Percentiles rank a stretch among this genome's conserved stretches.
Conservation (phyloP, 345 rosid genomes). For the Viola odorata region DNA sequence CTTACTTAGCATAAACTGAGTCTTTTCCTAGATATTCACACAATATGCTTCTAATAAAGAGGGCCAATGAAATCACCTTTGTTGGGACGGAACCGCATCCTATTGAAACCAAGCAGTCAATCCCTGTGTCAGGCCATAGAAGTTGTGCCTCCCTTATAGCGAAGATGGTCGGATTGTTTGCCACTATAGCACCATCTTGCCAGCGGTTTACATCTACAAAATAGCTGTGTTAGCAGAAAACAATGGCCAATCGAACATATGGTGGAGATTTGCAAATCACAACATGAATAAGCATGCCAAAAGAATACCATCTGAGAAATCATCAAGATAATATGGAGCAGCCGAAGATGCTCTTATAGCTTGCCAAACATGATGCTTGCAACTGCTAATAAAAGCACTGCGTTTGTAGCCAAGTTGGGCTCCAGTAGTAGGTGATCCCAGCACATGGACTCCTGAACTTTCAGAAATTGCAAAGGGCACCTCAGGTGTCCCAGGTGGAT, state of each 20-base stretch:
- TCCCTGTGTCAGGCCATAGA: constrained; percentile 95
- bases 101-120: constrained; percentile 88
- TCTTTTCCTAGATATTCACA: too few relatives aligned
- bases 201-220: constrained; percentile 68
- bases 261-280: background rate
- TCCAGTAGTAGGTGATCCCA: constrained; percentile 61
- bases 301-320: constrained; percentile 76
- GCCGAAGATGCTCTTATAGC: constrained; percentile 99
- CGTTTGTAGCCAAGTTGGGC: constrained; percentile 83
- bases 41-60: too few relatives aligned
- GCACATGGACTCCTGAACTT: constrained; percentile 53
- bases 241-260: background rate
- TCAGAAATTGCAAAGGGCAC: constrained; percentile 71
- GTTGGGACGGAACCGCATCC: constrained; percentile 98
- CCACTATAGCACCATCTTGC: constrained; percentile 99
- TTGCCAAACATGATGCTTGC: constrained; percentile 93
- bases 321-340: constrained; percentile 99
- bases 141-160: constrained; percentile 98
- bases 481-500: constrained; percentile 91
- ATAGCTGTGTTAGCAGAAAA: constrained; percentile 7
- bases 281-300: background rate
- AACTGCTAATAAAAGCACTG: constrained; percentile 94
- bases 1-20: too few relatives aligned
- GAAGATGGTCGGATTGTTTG: constrained; percentile 90
- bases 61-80: constrained; percentile 41